A percentile compares a stretch with the other conserved stretches of the same genome.
These are phyloP conservation scores for Linaria vulgaris DNA, from an alignment of 257 asterid species.

Conservation along the genomic window DNA sequence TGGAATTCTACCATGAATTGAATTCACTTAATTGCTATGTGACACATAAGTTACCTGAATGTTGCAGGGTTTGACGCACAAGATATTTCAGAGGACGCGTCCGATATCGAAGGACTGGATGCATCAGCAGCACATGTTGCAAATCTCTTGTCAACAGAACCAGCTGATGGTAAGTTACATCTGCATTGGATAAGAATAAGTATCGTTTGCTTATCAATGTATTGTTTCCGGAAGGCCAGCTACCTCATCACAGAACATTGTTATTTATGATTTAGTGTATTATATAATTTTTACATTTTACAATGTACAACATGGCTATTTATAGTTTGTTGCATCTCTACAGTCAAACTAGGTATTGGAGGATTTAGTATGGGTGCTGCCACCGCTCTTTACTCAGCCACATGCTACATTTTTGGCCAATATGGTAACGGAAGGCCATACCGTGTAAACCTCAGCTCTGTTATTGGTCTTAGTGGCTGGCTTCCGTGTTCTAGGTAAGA, in stretches of 20 bases:
- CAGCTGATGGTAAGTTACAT: conserved; percentile 57
- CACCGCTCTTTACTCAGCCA: conserved; percentile 76
- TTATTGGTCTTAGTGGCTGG: conserved; percentile 81
- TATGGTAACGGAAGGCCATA: conserved; percentile 53
- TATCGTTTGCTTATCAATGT: too few relatives aligned
- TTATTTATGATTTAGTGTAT: not conserved
- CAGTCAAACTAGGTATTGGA: conserved; percentile 81
- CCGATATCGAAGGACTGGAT: conserved; percentile 74
- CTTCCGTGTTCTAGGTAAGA: conserved; percentile 75
- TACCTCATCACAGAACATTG: not conserved
- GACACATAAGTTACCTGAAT: conserved; percentile 10
- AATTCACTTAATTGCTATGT: not conserved
- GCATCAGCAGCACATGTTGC: conserved; percentile 80
- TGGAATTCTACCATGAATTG: not conserved
- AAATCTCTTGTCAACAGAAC: conserved; percentile 77
- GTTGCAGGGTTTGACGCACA: conserved; percentile 72
- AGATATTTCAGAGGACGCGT: conserved; percentile 60
- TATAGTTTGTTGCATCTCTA: conserved; percentile 21
- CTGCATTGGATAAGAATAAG: not conserved
- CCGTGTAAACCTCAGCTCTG: conserved; percentile 46
- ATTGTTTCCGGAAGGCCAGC: too few relatives aligned
- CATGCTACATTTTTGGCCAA: conserved; percentile 57
- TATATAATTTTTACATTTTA: too few relatives aligned
- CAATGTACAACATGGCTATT: too few relatives aligned
- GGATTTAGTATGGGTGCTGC: conserved; percentile 96